phyloP scores from a whole-genome alignment of 2,329 filamentous ascomycete species.

The Pseudogymnoascus destructans region DNA sequence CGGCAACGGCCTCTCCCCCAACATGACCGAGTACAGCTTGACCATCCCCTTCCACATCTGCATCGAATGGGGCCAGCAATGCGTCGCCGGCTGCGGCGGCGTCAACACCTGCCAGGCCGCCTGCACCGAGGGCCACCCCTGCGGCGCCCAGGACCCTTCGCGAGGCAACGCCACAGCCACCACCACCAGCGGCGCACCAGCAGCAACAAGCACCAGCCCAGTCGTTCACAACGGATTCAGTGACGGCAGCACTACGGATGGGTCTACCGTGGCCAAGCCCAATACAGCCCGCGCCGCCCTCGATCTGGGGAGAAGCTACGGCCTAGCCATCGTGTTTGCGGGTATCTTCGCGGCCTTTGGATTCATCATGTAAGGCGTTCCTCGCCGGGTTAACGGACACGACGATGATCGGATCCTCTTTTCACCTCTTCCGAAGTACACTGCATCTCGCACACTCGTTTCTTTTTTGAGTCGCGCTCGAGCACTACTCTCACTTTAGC shows the following conservation, averaged over 20 bases:
- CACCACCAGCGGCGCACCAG: constrained; percentile 31
- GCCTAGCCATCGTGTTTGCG: constrained; percentile 39
- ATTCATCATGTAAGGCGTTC: constrained; percentile 32
- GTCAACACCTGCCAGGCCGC: constrained; percentile 44
- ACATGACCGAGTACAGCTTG: constrained; percentile 63
- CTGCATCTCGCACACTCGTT: neutral
- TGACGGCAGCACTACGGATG: constrained; percentile 15
- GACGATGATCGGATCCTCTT: neutral
- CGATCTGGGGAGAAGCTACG: constrained; percentile 42
- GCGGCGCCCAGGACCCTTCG: constrained; percentile 54
- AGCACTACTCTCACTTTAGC: constrained; percentile 5
- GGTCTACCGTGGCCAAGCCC: constrained; percentile 7
- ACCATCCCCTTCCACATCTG: constrained; percentile 70
- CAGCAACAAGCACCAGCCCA: constrained; percentile 25
- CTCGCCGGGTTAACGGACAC: neutral
- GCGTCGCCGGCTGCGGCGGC: constrained; percentile 43
- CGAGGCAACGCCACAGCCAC: constrained; percentile 42
- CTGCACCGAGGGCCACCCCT: constrained; percentile 56
- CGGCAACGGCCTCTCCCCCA: constrained; percentile 50
- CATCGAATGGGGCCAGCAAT: constrained; percentile 57
- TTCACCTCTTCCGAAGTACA: neutral
- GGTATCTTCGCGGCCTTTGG: constrained; percentile 46
- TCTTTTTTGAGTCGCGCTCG: neutral
- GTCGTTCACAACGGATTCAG: constrained; percentile 34
- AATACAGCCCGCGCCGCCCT: constrained; percentile 30